Conservation (phyloP, 257 asterid species). For the Capsicum baccatum region DNA sequence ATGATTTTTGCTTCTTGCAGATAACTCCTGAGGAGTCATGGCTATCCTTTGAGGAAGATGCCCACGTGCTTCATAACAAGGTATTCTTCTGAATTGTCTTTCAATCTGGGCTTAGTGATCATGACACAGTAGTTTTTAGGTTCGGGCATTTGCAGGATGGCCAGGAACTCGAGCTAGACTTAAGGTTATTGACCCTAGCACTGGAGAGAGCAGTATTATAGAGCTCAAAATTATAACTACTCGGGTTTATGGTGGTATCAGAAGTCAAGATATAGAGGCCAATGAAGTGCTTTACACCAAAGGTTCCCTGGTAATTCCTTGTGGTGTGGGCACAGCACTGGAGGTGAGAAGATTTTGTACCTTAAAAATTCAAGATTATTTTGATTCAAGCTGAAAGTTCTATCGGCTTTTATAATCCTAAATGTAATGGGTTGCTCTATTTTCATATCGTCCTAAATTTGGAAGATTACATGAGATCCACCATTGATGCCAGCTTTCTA, state of each 20-base stretch:
- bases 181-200: slow-evolving; percentile 49
- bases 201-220: slow-evolving; percentile 43
- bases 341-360: slow-evolving; percentile 61
- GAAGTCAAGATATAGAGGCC: slow-evolving; percentile 43
- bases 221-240: slow-evolving; percentile 86
- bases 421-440: neutral
- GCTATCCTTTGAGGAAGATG: slow-evolving; percentile 76
- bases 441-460: neutral
- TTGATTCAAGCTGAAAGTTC: slow-evolving; percentile 14
- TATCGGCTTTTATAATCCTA: neutral
- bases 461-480: neutral
- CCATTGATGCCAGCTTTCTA: neutral
- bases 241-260: slow-evolving; percentile 48
- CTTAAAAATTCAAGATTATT: neutral
- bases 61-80: slow-evolving; percentile 85
- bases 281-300: slow-evolving; percentile 61
- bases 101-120: slow-evolving; percentile 37
- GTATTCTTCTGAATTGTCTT: slow-evolving; percentile 46
- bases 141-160: slow-evolving; percentile 99
- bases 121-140: slow-evolving; percentile 67
- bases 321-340: slow-evolving; percentile 69
- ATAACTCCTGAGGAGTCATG: slow-evolving; percentile 83
- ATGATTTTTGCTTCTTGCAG: slow-evolving; percentile 47
- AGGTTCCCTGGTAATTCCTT: slow-evolving; percentile 75
- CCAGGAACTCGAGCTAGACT: slow-evolving; percentile 94